Evolutionary conservation across 2,329 filamentous ascomycete species (phyloP).

Genomic region (Parasarocladium wereldwijsianum): DNA sequence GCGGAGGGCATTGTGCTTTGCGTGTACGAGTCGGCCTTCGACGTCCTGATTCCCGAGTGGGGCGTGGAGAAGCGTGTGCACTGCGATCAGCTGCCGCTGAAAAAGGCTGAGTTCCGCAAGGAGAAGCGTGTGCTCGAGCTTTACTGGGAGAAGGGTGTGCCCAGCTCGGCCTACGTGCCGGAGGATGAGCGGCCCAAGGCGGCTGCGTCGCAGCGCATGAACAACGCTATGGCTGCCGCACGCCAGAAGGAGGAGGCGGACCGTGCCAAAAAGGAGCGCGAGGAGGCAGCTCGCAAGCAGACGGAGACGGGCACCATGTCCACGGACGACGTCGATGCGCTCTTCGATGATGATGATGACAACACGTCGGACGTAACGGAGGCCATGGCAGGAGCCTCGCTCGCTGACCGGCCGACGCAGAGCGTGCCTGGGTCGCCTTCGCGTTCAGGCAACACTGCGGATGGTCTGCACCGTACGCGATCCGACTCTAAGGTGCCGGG

Average conservation of each 20-base stretch:
- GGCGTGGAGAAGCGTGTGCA: slow-evolving; percentile 99
- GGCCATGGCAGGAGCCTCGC: slow-evolving; percentile 77
- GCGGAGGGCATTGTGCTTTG: slow-evolving; percentile 92
- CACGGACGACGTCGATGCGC: slow-evolving; percentile 82
- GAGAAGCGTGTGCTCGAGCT: slow-evolving; percentile 87
- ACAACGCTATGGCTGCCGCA: slow-evolving; percentile 61
- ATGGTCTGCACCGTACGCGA: slow-evolving; percentile 69
- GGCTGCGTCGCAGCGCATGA: slow-evolving; percentile 55
- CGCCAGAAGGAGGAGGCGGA: slow-evolving; percentile 72
- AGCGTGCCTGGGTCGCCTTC: slow-evolving; percentile 88
- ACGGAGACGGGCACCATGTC: slow-evolving; percentile 92
- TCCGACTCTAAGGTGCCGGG: slow-evolving; percentile 86
- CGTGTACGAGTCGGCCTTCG: slow-evolving; percentile 97
- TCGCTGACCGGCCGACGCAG: slow-evolving; percentile 81
- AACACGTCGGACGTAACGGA: slow-evolving; percentile 81
- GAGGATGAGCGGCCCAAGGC: slow-evolving; percentile 93
- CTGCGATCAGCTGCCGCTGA: slow-evolving; percentile 90
- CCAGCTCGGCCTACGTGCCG: slow-evolving; percentile 87
- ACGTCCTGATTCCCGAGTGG: slow-evolving; percentile 94
- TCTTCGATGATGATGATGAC: slow-evolving; percentile 90
- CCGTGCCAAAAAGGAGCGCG: slow-evolving; percentile 68
- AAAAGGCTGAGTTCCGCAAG: slow-evolving; percentile 99
- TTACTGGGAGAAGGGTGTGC: slow-evolving; percentile 99
- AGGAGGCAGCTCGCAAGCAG: slow-evolving; percentile 83
- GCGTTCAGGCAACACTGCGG: slow-evolving; percentile 52